These are phyloP conservation scores for Globisporangium irregulare DNA, from an alignment of 352 stramenopile genomes.

Conservation along the genomic window DNA sequence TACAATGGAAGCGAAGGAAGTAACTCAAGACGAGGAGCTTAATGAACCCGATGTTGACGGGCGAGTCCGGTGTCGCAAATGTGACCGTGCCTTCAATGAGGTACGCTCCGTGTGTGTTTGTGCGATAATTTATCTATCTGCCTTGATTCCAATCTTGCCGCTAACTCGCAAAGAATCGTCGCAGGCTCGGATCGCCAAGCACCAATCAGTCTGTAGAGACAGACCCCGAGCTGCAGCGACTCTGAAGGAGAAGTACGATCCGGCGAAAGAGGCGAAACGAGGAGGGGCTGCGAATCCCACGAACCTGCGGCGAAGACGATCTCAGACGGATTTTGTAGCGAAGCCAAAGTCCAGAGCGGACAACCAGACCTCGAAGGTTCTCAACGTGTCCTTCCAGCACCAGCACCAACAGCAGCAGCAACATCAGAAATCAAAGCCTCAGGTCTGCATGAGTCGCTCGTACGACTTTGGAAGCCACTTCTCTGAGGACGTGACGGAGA, in stretches of 20 bases:
- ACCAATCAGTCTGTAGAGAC: slow-evolving; percentile 57
- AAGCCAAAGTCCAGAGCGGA: background rate
- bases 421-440: background rate
- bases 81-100: slow-evolving; percentile 44
- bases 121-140: background rate
- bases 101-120: slow-evolving; percentile 4
- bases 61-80: slow-evolving; percentile 54
- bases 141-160: background rate
- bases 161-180: background rate
- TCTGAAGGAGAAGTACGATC: background rate
- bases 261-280: slow-evolving; percentile 3
- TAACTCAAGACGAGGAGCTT: slow-evolving; percentile 19
- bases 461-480: slow-evolving; percentile 9
- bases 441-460: slow-evolving; percentile 5
- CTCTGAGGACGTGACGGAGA: background rate
- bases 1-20: background rate
- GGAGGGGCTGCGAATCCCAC: background rate
- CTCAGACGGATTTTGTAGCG: background rate
- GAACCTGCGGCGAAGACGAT: background rate
- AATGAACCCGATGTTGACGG: slow-evolving; percentile 46
- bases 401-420: background rate
- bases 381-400: background rate
- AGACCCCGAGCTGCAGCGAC: background rate
- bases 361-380: background rate
- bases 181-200: slow-evolving; percentile 62